Evolutionary conservation across 176 grass and related monocot species (phyloP).

Genomic region (Alloteropsis semialata): DNA sequence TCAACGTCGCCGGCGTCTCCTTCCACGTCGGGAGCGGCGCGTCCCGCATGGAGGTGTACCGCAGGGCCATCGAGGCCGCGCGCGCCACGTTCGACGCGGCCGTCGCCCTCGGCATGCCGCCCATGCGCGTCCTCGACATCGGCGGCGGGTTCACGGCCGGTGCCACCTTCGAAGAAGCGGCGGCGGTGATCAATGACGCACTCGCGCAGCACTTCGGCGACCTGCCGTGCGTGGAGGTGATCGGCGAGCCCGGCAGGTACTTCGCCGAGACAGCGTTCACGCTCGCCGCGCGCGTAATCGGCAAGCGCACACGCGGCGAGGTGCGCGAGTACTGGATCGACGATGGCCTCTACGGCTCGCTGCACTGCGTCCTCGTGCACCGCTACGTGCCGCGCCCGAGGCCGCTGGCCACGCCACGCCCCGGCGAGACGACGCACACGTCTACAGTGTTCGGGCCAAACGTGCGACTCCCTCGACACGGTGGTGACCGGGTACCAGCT

Average conservation of each 20-base stretch:
- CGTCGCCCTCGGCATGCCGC: constrained; percentile 24
- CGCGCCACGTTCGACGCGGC: constrained; percentile 27
- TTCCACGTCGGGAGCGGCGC: constrained; percentile 50
- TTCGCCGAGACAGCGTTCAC: constrained; percentile 35
- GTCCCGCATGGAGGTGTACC: constrained; percentile 10
- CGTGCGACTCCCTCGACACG: constrained; percentile 38
- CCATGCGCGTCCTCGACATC: constrained; percentile 43
- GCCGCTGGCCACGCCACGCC: not conserved
- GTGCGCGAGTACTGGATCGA: constrained; percentile 49
- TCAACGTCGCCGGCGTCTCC: constrained; percentile 21
- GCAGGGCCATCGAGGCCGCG: constrained; percentile 13
- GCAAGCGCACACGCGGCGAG: constrained; percentile 36
- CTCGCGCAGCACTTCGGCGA: constrained; percentile 28
- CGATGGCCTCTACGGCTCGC: constrained; percentile 44
- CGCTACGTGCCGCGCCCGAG: constrained; percentile 30
- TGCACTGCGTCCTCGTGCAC: constrained; percentile 37
- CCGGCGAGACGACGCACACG: constrained; percentile 3
- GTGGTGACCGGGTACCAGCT: constrained; percentile 38
- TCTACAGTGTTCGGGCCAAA: constrained; percentile 38
- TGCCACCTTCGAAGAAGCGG: constrained; percentile 11
- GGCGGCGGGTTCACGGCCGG: constrained; percentile 34
- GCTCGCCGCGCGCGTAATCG: constrained; percentile 38
- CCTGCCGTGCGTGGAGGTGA: constrained; percentile 19
- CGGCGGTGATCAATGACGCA: constrained; percentile 1
- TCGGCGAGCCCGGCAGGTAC: constrained; percentile 32